These are phyloP conservation scores for Pisolithus orientalis DNA, from an alignment of 768 basidiomycete species.

Conservation along the genomic window DNA sequence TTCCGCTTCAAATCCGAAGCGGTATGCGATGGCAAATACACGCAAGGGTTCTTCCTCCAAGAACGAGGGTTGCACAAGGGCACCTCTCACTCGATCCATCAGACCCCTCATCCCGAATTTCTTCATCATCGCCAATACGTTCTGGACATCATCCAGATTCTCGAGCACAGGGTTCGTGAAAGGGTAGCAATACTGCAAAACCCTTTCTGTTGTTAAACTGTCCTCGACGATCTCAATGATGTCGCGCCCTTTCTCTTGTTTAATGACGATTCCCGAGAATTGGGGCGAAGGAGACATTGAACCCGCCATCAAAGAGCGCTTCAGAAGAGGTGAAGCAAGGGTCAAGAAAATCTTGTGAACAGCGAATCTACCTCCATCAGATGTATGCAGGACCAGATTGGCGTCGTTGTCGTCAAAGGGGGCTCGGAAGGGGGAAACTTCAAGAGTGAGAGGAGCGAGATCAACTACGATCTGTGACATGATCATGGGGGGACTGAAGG, in stretches of 20 bases:
- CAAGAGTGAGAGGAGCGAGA: conserved; percentile 25
- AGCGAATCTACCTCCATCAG: conserved; percentile 38
- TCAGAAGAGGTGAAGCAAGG: conserved; percentile 37
- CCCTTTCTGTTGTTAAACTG: conserved; percentile 21
- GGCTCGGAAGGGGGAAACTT: conserved; percentile 22
- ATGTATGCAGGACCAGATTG: conserved; percentile 37
- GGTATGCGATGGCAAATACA: conserved; percentile 35
- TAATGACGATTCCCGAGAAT: conserved; percentile 19
- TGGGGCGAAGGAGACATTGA: conserved; percentile 24
- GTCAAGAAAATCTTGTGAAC: conserved; percentile 38
- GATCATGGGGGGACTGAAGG: conserved; percentile 4
- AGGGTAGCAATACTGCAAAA: conserved; percentile 34
- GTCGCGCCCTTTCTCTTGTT: conserved; percentile 18
- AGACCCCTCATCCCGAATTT: conserved; percentile 35
- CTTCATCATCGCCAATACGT: conserved; percentile 29
- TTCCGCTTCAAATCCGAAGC: conserved; percentile 29
- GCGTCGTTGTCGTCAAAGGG: conserved; percentile 35
- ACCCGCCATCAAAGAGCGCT: conserved; percentile 21
- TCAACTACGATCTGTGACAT: conserved; percentile 24
- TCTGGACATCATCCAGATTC: conserved; percentile 29
- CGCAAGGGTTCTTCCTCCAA: conserved; percentile 28
- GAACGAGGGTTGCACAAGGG: conserved; percentile 21
- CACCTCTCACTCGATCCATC: conserved; percentile 22
- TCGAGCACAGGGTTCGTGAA: conserved; percentile 26
- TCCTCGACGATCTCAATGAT: conserved; percentile 29